Evolutionary conservation across 768 basidiomycete genomes (phyloP), one percentile per base, ranked within the genome.

Genomic region (Terana coerulea): DNA sequence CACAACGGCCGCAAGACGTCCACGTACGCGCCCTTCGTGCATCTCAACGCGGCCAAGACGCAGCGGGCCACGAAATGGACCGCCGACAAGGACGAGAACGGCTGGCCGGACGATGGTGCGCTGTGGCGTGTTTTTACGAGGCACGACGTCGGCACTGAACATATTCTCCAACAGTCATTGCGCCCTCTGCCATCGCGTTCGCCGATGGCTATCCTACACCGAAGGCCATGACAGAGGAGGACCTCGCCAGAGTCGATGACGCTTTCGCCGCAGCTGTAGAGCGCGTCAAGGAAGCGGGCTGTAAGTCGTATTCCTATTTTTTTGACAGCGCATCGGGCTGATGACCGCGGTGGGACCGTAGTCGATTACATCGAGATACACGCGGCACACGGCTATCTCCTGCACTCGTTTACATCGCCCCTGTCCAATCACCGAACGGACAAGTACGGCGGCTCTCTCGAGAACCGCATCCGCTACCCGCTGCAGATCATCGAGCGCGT

Each of bases 1-100:
- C 90, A 93, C 63, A 87, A 84, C 0, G 81, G 81, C 0, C 62
- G 81, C n/a, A 94, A 95, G 64, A 83, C 86, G 0, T 83, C 80
- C 8, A 85, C 81, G 0, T 72, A 77, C 46, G 76, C 88, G 1
- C 85, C 87, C 1, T 91, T 85, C 86, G 74, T 86, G 24, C 73
- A 67, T 50, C 49, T 62, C 7, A 71, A 67, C 37, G 68, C 64
- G 10, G 62, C 65, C 11, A 64, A 70, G 59, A 63, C 70, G 29
- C 49, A 70, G 55, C 44, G 47, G 47, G 44, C 63, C 15, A 60
- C 64, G 4, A 63, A 57, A 1, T 60, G 69, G 51, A 70, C 75
- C 12, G 77, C 79, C 3, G 48, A 59, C 7, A 64, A 74, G 53
- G 73, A 80, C n/a, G 80, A 80, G 33, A 70, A 73, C 21, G 88